Evolutionary conservation across 768 basidiomycete species (phyloP).

Genomic region (Tulasnella sp.): DNA sequence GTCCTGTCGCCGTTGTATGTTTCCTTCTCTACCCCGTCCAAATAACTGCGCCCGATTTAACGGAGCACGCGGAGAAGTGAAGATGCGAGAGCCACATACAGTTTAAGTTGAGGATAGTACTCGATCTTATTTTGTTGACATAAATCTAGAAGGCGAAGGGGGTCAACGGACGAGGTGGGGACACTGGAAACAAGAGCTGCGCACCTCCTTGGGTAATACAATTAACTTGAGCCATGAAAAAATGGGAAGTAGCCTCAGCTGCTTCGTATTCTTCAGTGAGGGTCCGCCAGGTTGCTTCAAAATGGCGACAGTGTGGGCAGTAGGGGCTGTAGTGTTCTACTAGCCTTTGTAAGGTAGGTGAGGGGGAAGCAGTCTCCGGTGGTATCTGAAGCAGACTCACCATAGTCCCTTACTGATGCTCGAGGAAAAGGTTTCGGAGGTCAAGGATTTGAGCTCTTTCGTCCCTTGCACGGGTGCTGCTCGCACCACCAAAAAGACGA

Average conservation of each 20-base stretch:
- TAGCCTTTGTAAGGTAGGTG: conserved; percentile 35
- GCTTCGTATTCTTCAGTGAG: conserved; percentile 35
- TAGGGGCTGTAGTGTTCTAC: conserved; percentile 82
- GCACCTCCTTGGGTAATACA: conserved; percentile 65
- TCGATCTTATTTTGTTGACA: conserved; percentile 56
- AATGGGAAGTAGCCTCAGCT: conserved; percentile 32
- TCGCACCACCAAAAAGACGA: no score
- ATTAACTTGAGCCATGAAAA: conserved; percentile 71
- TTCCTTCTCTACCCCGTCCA: conserved; percentile 48
- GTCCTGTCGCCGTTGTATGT: conserved; percentile 44
- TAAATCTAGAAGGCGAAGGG: conserved; percentile 42
- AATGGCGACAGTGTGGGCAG: conserved; percentile 65
- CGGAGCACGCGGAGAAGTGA: neutral
- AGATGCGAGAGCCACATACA: conserved; percentile 32
- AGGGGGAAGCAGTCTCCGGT: neutral
- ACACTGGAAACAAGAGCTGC: conserved; percentile 23
- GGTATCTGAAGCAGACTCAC: conserved; percentile 20
- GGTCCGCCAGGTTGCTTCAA: conserved; percentile 72
- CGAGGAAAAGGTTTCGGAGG: conserved; percentile 25
- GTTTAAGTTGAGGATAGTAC: conserved; percentile 63
- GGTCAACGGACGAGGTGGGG: neutral
- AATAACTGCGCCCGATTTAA: conserved; percentile 24
- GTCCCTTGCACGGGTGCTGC: neutral
- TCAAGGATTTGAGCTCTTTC: conserved; percentile 22
- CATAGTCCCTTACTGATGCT: conserved; percentile 25